Percentiles rank a stretch among this genome's conserved stretches.
Conservation (phyloP, 805 yeast species). For the Saturnispora sekii region DNA sequence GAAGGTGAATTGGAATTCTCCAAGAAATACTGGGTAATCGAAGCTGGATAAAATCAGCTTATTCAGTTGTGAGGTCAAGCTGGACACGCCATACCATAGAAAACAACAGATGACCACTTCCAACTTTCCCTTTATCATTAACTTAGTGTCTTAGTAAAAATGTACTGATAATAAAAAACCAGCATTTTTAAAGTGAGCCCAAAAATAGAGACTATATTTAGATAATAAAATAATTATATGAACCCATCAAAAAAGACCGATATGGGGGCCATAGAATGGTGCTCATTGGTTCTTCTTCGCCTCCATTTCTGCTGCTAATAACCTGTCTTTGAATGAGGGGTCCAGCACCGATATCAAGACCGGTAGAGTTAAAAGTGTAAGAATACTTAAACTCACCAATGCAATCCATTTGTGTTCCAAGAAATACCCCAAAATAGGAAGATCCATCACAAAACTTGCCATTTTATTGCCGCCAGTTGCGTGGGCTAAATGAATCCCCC, state of each 20-base stretch:
- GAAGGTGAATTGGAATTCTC: conserved; percentile 52
- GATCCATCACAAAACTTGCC: not conserved
- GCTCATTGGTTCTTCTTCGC: not conserved
- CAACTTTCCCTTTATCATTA: not conserved
- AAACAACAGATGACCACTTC: conserved; percentile 14
- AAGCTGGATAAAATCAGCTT: conserved; percentile 44
- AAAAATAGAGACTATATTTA: no score
- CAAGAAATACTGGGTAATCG: conserved; percentile 52
- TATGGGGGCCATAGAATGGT: not conserved
- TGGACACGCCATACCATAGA: conserved; percentile 53
- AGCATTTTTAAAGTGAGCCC: not conserved
- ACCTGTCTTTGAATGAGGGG: conserved; percentile 4
- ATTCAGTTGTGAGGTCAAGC: conserved; percentile 56
- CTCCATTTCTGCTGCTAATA: conserved; percentile 5
- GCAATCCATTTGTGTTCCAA: not conserved
- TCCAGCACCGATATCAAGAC: conserved; percentile 3
- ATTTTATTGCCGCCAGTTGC: no score
- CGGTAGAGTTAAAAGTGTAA: not conserved
- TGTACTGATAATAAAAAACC: no score
- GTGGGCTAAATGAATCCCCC: not conserved
- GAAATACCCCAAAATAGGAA: not conserved
- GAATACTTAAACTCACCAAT: not conserved
- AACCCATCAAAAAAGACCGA: no score
- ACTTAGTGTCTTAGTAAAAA: no score
- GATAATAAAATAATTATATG: no score